A percentile compares a stretch with the other conserved stretches of the same genome.
Evolutionary conservation across 2,329 filamentous ascomycete genomes (phyloP).

Genomic region (Sporothrix schenckii): DNA sequence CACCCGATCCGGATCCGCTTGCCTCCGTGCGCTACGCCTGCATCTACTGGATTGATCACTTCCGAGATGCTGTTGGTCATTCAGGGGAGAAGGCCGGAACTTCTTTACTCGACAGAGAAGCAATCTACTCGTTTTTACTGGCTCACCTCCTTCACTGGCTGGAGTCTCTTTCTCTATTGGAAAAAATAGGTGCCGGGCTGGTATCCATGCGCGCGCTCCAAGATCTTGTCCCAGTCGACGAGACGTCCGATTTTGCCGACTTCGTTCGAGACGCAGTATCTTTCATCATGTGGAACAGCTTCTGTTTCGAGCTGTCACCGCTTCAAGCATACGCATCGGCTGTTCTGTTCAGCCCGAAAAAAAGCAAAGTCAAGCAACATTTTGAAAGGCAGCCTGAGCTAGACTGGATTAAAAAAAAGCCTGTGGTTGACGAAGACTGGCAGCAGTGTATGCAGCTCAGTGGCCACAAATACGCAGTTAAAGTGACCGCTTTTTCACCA

Average conservation of each 20-base stretch:
- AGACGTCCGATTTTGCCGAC: neutral
- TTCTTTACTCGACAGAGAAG: neutral
- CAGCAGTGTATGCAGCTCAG: no score
- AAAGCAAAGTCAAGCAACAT: neutral
- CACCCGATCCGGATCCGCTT: neutral
- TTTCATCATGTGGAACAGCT: slow-evolving; percentile 5
- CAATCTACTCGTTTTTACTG: neutral
- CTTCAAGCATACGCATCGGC: neutral
- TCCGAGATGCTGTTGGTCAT: neutral
- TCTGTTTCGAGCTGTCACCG: neutral
- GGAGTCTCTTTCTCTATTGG: slow-evolving; percentile 12
- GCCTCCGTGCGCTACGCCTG: slow-evolving; percentile 12
- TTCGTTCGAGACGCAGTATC: neutral
- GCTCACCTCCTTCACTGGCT: slow-evolving; percentile 27
- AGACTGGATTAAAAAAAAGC: neutral
- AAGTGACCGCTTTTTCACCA: no score
- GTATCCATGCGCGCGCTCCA: neutral
- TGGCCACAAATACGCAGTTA: no score
- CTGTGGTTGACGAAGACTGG: neutral
- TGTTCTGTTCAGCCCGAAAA: neutral
- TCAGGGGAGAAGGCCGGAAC: neutral
- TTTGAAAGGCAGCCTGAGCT: neutral
- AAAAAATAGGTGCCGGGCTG: neutral
- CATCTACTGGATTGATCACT: slow-evolving; percentile 20
- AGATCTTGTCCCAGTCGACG: neutral